Percentiles rank a stretch among this genome's conserved stretches.
Evolutionary conservation across 2,329 filamentous ascomycete genomes (phyloP).

Genomic region (Fusarium camptoceras): DNA sequence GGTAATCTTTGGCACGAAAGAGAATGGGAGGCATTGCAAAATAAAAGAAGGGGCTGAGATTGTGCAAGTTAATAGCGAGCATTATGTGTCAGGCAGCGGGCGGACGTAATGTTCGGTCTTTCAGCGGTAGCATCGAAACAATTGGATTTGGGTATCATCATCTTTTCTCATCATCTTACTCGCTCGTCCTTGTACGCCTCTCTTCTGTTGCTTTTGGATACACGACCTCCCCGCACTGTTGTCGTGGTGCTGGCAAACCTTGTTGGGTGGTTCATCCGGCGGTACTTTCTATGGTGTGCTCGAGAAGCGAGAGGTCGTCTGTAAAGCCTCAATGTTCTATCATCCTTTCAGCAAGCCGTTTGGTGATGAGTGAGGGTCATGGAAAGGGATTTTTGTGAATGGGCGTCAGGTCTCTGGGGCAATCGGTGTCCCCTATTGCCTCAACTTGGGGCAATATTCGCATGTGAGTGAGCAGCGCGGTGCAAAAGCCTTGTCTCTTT

Average conservation of each 20-base stretch:
- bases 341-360: background rate
- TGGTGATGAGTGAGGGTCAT: conserved; percentile 2
- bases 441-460: conserved; percentile 6
- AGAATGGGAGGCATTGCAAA: conserved; percentile 40
- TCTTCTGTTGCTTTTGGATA: conserved; percentile 1
- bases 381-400: background rate
- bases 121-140: conserved; percentile 49
- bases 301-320: conserved; percentile 1
- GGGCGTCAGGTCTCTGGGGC: background rate
- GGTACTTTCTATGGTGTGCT: background rate
- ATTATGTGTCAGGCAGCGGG: conserved; percentile 50
- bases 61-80: conserved; percentile 52
- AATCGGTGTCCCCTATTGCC: conserved; percentile 14
- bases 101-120: conserved; percentile 45
- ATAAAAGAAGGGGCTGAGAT: conserved; percentile 37
- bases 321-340: conserved; percentile 20
- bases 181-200: background rate
- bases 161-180: conserved; percentile 31
- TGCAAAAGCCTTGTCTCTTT: background rate
- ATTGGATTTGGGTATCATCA: conserved; percentile 49
- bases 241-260: background rate
- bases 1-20: conserved; percentile 41
- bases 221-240: conserved; percentile 1
- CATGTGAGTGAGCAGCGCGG: conserved; percentile 7
- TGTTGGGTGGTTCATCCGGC: conserved; percentile 2